These are phyloP conservation scores for Pythium dissimile DNA, from an alignment of 352 stramenopile genomes.

Conservation along the genomic window DNA sequence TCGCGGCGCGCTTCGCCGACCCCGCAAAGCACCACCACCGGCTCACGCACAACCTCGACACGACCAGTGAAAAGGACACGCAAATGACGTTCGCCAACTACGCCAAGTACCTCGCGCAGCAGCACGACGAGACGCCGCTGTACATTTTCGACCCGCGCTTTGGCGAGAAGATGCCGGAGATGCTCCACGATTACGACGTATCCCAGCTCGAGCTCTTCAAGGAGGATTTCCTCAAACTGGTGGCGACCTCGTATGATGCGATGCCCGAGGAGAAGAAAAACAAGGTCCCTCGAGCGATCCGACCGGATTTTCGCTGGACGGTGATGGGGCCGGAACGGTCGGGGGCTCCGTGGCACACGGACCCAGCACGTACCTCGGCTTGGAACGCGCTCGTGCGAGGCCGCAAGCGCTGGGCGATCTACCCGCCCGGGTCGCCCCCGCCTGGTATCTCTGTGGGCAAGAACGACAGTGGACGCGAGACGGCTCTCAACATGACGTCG, in stretches of 20 bases:
- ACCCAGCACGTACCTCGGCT: conserved; percentile 93
- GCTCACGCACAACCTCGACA: conserved; percentile 83
- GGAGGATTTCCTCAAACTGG: conserved; percentile 58
- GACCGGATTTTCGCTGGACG: conserved; percentile 78
- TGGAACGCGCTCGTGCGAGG: conserved; percentile 96
- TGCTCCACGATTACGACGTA: conserved; percentile 68
- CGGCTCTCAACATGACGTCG: conserved; percentile 73
- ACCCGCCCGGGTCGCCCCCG: conserved; percentile 81
- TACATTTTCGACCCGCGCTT: conserved; percentile 88
- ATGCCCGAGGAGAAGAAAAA: conserved; percentile 34
- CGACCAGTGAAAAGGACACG: conserved; percentile 49
- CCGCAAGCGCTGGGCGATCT: conserved; percentile 95
- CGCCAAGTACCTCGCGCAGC: conserved; percentile 48
- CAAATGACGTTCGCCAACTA: conserved; percentile 82
- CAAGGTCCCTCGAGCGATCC: conserved; percentile 30
- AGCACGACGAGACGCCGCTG: conserved; percentile 82
- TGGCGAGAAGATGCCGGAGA: conserved; percentile 72
- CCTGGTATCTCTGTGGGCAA: conserved; percentile 62
- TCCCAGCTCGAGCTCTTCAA: conserved; percentile 64
- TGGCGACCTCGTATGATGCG: conserved; percentile 7
- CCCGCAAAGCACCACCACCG: conserved; percentile 43
- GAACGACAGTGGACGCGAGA: conserved; percentile 49
- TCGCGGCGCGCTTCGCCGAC: conserved; percentile 48
- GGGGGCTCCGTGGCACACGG: conserved; percentile 94
- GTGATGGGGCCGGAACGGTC: conserved; percentile 80